Conservation (phyloP, 805 yeast genomes). For the Metschnikowia kofuensis region DNA sequence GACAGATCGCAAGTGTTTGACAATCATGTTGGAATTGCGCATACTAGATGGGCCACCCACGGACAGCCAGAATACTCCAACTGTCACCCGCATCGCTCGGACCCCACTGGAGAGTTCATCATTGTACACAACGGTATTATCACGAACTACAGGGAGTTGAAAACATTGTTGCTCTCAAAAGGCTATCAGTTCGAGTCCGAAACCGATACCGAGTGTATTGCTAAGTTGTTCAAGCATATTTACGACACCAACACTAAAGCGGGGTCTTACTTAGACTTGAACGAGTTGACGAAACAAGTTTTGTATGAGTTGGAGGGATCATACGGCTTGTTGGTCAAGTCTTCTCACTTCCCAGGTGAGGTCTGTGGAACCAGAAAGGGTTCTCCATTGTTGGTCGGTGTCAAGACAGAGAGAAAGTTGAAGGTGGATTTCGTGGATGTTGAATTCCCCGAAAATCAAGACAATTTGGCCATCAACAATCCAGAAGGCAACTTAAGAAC, state of each 20-base stretch:
- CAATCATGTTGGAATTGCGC: slow-evolving; percentile 95
- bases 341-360: slow-evolving; percentile 91
- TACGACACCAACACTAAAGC: slow-evolving; percentile 73
- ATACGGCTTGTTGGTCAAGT: slow-evolving; percentile 91
- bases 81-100: slow-evolving; percentile 97
- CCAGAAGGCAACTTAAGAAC: slow-evolving; percentile 67
- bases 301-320: slow-evolving; percentile 95
- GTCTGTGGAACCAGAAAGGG: slow-evolving; percentile 97
- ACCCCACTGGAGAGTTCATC: slow-evolving; percentile 74
- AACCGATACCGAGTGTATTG: slow-evolving; percentile 97
- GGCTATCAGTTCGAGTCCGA: slow-evolving; percentile 86
- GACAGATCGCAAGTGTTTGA: slow-evolving; percentile 65
- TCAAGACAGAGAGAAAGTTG: slow-evolving; percentile 89
- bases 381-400: slow-evolving; percentile 95
- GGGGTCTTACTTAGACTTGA: slow-evolving; percentile 80
- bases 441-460: slow-evolving; percentile 77
- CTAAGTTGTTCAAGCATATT: slow-evolving; percentile 87
- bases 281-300: slow-evolving; percentile 89
- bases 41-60: slow-evolving; percentile 99
- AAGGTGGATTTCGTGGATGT: slow-evolving; percentile 98
- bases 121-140: slow-evolving; percentile 98
- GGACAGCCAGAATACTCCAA: slow-evolving; percentile 84
- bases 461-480: slow-evolving; percentile 45
- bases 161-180: slow-evolving; percentile 72
- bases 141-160: slow-evolving; percentile 90